Evolutionary conservation across 192 early-diverging fungal genomes (phyloP), one percentile per base, ranked within the genome.

Genomic region (Diversispora epigaea): DNA sequence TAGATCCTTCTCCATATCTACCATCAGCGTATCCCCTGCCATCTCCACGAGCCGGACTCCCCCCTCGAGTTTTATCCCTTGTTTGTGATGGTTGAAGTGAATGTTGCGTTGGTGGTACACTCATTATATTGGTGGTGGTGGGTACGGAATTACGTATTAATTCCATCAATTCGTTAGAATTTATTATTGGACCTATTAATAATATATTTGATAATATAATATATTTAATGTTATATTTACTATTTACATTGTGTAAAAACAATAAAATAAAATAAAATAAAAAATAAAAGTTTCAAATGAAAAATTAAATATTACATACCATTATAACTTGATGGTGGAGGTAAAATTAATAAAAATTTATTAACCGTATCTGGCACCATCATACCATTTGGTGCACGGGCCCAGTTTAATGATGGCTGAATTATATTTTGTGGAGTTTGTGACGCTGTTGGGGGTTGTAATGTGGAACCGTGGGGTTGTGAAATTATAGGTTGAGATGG

Each of bases 341-440:
- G 83, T n/a, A 84, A 70, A 21, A 68, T 76, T 43, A 69, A 60
- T 3, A 84, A 63, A 58, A 84, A 81, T 44, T 77, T 79, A 25
- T 73, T 73, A 8, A 84, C 62, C 44, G 77, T 73, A 52, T 80
- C 80, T 11, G 82, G 82, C 25, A 84, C 62, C 50, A 70, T 19
- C 68, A 70, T 50, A 0, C 68, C 68, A 54, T 70, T 70, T 15
- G 21, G 12, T 25, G 40, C 47, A 25, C 68, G 17, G 14, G 40
- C 55, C 52, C 47, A 55, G 14, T 46, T 55, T 25, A 70, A 17
- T 8, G 66, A 40, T 32, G 25, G 25, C 25, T 32, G 25, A 32
- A 32, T 32, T 21, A 21, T 22, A 14, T 17, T 4, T 1, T 70
- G 68, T 40, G 47, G 19, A 19, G 52, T 3, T 2, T 54, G 12